These are phyloP conservation scores for Xylariaceae sp. DNA, from an alignment of 2,329 filamentous ascomycete species.

Conservation along the genomic window DNA sequence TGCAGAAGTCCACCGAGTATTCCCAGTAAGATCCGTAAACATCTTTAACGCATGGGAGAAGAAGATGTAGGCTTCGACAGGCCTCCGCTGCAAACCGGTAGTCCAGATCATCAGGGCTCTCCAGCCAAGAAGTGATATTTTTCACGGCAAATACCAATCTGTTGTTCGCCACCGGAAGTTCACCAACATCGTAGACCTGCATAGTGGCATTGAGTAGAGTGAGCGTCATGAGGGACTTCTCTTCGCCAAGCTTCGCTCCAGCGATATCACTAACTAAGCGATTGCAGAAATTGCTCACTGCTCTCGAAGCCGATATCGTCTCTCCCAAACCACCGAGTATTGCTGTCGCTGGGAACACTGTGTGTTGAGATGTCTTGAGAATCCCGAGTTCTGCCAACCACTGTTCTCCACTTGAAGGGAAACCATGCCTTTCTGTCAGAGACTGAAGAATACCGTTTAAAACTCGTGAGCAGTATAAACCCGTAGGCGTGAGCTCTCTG, in stretches of 20 bases:
- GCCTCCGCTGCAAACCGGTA: conserved; percentile 44
- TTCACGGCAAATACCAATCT: conserved; percentile 79
- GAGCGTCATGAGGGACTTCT: conserved; percentile 44
- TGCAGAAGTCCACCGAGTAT: conserved; percentile 54
- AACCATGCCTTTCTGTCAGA: conserved; percentile 43
- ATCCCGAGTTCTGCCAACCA: conserved; percentile 41
- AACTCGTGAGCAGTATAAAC: conserved; percentile 49
- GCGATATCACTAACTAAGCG: conserved; percentile 58
- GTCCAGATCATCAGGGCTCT: conserved; percentile 42
- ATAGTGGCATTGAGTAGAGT: conserved; percentile 51
- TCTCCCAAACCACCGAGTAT: conserved; percentile 50
- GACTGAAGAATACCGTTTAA: conserved; percentile 46
- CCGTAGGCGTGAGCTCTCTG: conserved; percentile 35
- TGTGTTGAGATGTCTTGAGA: conserved; percentile 42
- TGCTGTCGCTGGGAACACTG: conserved; percentile 45
- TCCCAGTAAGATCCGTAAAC: conserved; percentile 90
- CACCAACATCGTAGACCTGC: conserved; percentile 45
- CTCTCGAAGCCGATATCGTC: conserved; percentile 42
- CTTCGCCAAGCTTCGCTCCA: conserved; percentile 38
- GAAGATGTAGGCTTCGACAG: conserved; percentile 51
- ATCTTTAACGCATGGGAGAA: conserved; percentile 72
- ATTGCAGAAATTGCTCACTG: conserved; percentile 52
- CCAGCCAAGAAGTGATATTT: conserved; percentile 69
- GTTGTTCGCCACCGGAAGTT: conserved; percentile 58
- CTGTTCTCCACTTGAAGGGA: conserved; percentile 40